These are phyloP conservation scores for Daldinia bambusicola DNA, from an alignment of 495 filamentous ascomycete species.

Conservation along the genomic window DNA sequence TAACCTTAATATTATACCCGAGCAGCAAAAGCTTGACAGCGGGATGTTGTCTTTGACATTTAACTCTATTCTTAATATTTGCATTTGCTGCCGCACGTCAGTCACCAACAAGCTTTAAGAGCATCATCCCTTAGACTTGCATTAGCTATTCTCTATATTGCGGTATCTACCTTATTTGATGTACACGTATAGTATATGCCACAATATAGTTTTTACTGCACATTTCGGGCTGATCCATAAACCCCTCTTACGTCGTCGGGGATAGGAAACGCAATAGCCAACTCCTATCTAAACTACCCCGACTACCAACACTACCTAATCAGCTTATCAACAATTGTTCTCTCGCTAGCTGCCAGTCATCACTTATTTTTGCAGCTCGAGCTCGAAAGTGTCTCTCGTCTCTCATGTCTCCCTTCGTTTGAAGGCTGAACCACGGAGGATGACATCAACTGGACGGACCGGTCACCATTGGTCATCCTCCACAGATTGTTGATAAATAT, in stretches of 20 bases:
- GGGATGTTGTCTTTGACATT: conserved; percentile 18
- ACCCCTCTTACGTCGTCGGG: conserved; percentile 10
- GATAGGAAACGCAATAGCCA: conserved; percentile 27
- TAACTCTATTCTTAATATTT: conserved; percentile 21
- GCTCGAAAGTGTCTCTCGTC: background rate
- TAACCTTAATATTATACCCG: conserved; percentile 38
- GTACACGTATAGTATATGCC: background rate
- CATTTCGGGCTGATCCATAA: conserved; percentile 31
- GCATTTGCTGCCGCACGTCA: conserved; percentile 22
- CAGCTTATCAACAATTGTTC: background rate
- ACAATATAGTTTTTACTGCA: conserved; percentile 37
- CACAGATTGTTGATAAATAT: conserved; percentile 1
- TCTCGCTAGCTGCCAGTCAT: conserved; percentile 24
- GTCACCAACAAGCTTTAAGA: conserved; percentile 28
- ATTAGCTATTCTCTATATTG: conserved; percentile 1
- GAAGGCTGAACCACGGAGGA: background rate
- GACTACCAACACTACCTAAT: background rate
- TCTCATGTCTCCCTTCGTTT: background rate
- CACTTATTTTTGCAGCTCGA: background rate
- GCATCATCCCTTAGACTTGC: conserved; percentile 18
- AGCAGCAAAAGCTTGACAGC: conserved; percentile 24
- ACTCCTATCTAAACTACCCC: conserved; percentile 7
- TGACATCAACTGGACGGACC: background rate
- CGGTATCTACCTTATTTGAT: background rate
- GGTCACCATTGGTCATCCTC: background rate